Evolutionary conservation across 2,329 filamentous ascomycete species (phyloP).

Genomic region (Colletotrichum sp.): DNA sequence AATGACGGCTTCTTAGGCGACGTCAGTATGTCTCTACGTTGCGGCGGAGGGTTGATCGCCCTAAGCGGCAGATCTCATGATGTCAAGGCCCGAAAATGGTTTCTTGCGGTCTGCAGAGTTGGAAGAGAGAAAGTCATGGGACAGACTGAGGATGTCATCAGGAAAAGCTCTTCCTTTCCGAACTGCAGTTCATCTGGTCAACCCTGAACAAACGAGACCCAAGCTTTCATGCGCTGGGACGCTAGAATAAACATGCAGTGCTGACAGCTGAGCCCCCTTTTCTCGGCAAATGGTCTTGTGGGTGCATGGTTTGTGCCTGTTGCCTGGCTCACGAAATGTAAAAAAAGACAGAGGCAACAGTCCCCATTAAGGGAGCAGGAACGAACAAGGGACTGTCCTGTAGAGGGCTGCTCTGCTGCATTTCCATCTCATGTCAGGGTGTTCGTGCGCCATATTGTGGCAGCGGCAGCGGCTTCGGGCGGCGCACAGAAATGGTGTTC

Average conservation of each 20-base stretch:
- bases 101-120: neutral
- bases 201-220: neutral
- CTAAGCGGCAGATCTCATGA: neutral
- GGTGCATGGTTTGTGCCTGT: neutral
- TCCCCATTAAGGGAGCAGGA: neutral
- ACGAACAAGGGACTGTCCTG: neutral
- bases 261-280: neutral
- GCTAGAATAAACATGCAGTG: neutral
- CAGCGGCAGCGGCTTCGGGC: neutral
- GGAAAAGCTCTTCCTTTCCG: neutral
- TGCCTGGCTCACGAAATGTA: neutral
- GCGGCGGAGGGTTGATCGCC: neutral
- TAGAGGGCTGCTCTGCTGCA: neutral
- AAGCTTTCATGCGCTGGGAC: neutral
- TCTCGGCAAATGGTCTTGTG: neutral
- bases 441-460: slow-evolving; percentile 4
- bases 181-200: neutral
- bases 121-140: neutral
- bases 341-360: neutral
- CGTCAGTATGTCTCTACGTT: neutral
- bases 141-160: neutral
- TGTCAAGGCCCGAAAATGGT: neutral
- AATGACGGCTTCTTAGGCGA: neutral
- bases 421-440: neutral
- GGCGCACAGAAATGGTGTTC: neutral